Conservation (phyloP, 2,329 filamentous ascomycete genomes). For the Lasiodiplodia citricola region DNA sequence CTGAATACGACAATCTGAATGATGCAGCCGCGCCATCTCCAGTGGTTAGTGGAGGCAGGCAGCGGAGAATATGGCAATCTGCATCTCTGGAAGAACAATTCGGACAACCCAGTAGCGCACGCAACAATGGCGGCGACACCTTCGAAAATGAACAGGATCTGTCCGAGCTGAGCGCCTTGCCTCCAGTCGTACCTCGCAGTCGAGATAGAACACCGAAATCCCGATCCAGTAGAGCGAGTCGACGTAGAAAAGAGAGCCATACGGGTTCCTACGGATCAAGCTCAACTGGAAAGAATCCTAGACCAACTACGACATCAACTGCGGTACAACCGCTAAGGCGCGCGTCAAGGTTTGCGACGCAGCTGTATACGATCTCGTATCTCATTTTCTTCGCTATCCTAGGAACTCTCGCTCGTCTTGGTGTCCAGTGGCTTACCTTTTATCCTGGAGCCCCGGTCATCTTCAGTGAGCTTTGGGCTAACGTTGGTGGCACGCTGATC, state of each 20-base stretch:
- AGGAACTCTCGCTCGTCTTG: slow-evolving; percentile 82
- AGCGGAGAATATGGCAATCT: slow-evolving; percentile 34
- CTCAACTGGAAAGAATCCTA: background rate
- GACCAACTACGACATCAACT: background rate
- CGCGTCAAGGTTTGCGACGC: slow-evolving; percentile 41
- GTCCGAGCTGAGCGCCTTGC: slow-evolving; percentile 22
- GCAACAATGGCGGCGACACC: background rate
- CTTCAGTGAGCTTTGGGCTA: slow-evolving; percentile 83
- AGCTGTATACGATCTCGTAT: slow-evolving; percentile 73
- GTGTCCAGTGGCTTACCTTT: slow-evolving; percentile 76
- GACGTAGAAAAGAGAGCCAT: background rate
- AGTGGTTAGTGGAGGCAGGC: slow-evolving; percentile 13
- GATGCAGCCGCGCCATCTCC: slow-evolving; percentile 27
- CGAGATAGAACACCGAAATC: slow-evolving; percentile 12
- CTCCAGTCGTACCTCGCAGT: slow-evolving; percentile 19
- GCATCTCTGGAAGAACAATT: slow-evolving; percentile 49
- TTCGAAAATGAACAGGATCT: slow-evolving; percentile 7
- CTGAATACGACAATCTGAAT: slow-evolving; percentile 30
- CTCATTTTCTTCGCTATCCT: slow-evolving; percentile 84
- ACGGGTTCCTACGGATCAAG: background rate
- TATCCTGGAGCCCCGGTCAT: slow-evolving; percentile 79
- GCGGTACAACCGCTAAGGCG: background rate
- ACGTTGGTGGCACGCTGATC: slow-evolving; percentile 78
- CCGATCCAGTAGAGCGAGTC: background rate
- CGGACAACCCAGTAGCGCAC: slow-evolving; percentile 27